Conservation (phyloP, 345 rosid species). For the Turnera subulata region DNA sequence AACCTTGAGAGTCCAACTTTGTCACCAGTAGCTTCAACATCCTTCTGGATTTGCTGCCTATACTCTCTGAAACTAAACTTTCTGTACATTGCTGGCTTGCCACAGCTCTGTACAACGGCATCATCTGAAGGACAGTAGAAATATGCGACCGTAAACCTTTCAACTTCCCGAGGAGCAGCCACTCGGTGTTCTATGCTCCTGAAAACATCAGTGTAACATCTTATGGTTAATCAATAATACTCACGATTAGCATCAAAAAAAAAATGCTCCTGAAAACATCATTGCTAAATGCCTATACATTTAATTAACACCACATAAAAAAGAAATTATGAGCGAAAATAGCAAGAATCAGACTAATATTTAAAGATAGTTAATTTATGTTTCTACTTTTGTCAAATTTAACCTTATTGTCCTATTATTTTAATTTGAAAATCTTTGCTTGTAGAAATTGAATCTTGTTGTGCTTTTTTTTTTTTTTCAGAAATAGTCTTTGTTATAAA, state of each 20-base stretch:
- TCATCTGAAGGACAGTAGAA: slow-evolving; percentile 56
- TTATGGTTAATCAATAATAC: no score
- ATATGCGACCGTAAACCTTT: slow-evolving; percentile 59
- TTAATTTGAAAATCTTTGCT: no score
- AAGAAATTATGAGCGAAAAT: not conserved
- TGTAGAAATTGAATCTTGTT: no score
- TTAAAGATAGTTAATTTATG: no score
- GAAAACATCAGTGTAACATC: slow-evolving; percentile 64
- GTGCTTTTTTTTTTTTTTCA: no score
- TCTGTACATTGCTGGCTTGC: slow-evolving; percentile 39
- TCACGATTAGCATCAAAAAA: no score
- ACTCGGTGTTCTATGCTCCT: slow-evolving; percentile 67
- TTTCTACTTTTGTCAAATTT: no score
- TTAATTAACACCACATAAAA: not conserved
- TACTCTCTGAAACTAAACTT: slow-evolving; percentile 61
- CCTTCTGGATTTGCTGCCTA: slow-evolving; percentile 43
- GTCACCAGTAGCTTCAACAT: slow-evolving; percentile 56
- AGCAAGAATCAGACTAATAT: no score
- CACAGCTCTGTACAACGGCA: slow-evolving; percentile 41
- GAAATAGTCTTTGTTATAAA: no score
- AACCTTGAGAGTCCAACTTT: slow-evolving; percentile 78
- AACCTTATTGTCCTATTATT: no score
- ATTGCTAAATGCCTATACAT: slow-evolving; percentile 59
- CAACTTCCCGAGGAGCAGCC: slow-evolving; percentile 38
- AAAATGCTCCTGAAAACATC: slow-evolving; percentile 66